Evolutionary conservation across 164 flowering plant species (phyloP), one percentile per base, ranked within the genome.

Genomic region (Dillenia turbinata): DNA sequence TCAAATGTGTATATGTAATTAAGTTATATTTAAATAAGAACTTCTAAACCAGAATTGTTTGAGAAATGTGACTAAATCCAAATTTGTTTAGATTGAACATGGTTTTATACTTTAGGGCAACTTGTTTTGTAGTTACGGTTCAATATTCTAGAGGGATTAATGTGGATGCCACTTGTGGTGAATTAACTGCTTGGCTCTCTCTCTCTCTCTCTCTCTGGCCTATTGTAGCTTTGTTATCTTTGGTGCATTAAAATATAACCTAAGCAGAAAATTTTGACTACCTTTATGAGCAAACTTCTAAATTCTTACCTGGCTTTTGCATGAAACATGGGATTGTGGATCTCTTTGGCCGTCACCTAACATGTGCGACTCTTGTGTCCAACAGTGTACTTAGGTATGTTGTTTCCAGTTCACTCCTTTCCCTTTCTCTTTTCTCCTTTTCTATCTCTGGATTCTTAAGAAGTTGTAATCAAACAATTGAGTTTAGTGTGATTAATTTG

Each of bases 331-430:
- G 62, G 57, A 40, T 58, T 52, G 22, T 63, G 69, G 67, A 26
- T 53, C 12, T 53, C 10, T 33, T 33, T 57, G 74, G 73, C 54
- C 63, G 62, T 50, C 55, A 22, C 69, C 69, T 69, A 54, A 57
- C 50, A 17, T 64, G 10, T 52, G 57, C n/a, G n/a, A 33, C 24
- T 12, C 40, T 10, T 51, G 0, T 71, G 47, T 46, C n/a, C 69
- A 69, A 55, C 85, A 89, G 96, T 89, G 8, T 89, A 89, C 54
- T 73, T 89, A 59, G 96, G 96, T 89, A 74, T 73, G 81, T 56
- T 45, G 22, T 15, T 50, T 15, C 33, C n/a, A 8, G 11, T 1
- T n/a, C 40, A 26, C 16, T 47, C 2, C 3, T 0, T 57, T 12
- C 17, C 9, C 12, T 52, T 9, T 49, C 0, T 52, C 44, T 44